Evolutionary conservation across 202 grass and related monocot species (phyloP), one percentile per base, ranked within the genome.

Genomic region (Bolboschoenoplectus hybrid): DNA sequence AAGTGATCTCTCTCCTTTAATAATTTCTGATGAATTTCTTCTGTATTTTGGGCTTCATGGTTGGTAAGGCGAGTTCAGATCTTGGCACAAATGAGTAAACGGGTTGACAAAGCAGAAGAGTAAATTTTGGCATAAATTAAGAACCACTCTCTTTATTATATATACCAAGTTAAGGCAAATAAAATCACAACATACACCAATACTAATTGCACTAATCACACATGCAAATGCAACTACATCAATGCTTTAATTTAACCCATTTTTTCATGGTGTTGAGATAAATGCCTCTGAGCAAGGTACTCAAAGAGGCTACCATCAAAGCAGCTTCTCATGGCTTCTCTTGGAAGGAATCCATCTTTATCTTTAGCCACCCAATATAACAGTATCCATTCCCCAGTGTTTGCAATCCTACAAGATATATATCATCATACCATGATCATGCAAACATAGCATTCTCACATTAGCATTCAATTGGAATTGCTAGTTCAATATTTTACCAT

Each of bases 241-340:
- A 39, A 74, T 61, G 13, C 11, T 49, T 73, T 10, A 72, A 63
- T 43, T 85, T 88, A 89, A 13, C 73, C 71, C 81, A 57, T 43
- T 81, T 89, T 92, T 5, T 82, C 47, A 75, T 81, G 74, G 45
- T 36, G 12, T 53, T 36, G 13, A 71, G 64, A 32, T 51, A 68
- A 53, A 12, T 32, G 70, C 74, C 66, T 92, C 65, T 63, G 85
- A 9, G 87, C 87, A 2, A 87, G 69, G 60, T 78, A 92, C 80
- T 89, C 81, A 57, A 94, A 94, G 65, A 94, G 84, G 73, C 89
- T 91, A 5, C 92, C 89, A 76, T 94, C 92, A 53, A 89, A 91
- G 88, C 89, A 88, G 1, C 83, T 67, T 41, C 89, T 84, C 84
- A 88, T 81, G 3, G 88, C 86, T 38, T 94, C 89, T 57, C 73